phyloP scores from a whole-genome alignment of 306 rosid genomes.

The Astragalus membranaceus region DNA sequence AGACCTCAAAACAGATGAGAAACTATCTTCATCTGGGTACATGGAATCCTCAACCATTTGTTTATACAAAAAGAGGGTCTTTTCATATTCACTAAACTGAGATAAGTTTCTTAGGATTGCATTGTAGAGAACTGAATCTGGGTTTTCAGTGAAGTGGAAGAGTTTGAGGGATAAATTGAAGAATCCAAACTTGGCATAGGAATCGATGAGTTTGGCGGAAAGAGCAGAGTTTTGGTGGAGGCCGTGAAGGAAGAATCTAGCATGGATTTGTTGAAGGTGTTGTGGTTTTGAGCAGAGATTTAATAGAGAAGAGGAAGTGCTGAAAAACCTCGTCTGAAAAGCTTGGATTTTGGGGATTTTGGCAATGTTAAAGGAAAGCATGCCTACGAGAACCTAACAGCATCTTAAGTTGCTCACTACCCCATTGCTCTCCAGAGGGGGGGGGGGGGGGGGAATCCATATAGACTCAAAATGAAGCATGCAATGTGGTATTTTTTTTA shows the following conservation, averaged over 20 bases:
- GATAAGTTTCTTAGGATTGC: slow-evolving; percentile 36
- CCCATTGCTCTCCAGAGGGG: too few species aligned
- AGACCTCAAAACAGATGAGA: slow-evolving; percentile 39
- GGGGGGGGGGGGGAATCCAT: too few species aligned
- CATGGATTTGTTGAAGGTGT: slow-evolving; percentile 57
- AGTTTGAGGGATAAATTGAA: slow-evolving; percentile 33
- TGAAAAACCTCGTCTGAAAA: slow-evolving; percentile 34
- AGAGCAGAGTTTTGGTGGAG: slow-evolving; percentile 55
- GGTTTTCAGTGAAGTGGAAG: slow-evolving; percentile 32
- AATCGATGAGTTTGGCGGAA: slow-evolving; percentile 50
- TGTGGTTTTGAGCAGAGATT: slow-evolving; percentile 51
- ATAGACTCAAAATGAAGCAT: too few species aligned
- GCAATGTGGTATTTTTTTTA: too few species aligned
- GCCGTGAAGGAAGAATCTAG: slow-evolving; percentile 66
- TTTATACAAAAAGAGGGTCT: slow-evolving; percentile 35
- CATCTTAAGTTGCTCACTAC: background rate
- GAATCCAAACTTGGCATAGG: slow-evolving; percentile 53
- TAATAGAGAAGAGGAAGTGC: slow-evolving; percentile 42
- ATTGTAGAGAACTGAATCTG: slow-evolving; percentile 34
- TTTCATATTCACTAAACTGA: slow-evolving; percentile 34
- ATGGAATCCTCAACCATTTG: slow-evolving; percentile 42
- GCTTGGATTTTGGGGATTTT: slow-evolving; percentile 9
- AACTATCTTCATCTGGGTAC: slow-evolving; percentile 50
- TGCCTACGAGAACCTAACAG: background rate
- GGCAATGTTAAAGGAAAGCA: background rate